Evolutionary conservation across 2,329 filamentous ascomycete species (phyloP).

Genomic region (Pestalotiopsis fici): DNA sequence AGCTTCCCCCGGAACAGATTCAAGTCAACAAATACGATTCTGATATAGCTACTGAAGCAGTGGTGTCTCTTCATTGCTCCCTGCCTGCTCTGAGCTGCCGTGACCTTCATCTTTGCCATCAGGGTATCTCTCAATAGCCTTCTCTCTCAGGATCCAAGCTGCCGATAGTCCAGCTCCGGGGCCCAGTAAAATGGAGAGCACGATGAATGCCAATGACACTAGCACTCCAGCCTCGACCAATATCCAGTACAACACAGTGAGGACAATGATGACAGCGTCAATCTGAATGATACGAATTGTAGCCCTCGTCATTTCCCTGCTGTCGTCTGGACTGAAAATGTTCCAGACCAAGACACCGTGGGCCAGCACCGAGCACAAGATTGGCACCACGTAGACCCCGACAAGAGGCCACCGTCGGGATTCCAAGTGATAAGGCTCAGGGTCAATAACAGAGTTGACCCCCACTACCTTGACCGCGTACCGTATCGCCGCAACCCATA

Average conservation of each 20-base stretch:
- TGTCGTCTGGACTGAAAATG: conserved; percentile 41
- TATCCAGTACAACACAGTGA: conserved; percentile 55
- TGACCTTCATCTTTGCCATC: background rate
- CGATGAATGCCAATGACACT: conserved; percentile 25
- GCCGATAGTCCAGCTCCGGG: conserved; percentile 37
- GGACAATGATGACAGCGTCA: conserved; percentile 43
- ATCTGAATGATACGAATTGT: conserved; percentile 47
- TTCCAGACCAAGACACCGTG: conserved; percentile 44
- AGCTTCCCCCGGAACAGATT: background rate
- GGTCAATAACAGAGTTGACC: conserved; percentile 23
- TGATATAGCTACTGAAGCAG: background rate
- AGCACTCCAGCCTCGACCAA: conserved; percentile 51
- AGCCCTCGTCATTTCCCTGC: conserved; percentile 50
- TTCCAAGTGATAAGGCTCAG: conserved; percentile 42
- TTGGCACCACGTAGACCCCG: conserved; percentile 46
- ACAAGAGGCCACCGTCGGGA: conserved; percentile 36
- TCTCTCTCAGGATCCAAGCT: conserved; percentile 22
- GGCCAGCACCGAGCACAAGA: conserved; percentile 42
- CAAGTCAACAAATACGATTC: background rate
- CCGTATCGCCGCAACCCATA: conserved; percentile 47
- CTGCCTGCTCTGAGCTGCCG: background rate
- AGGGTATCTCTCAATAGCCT: conserved; percentile 16
- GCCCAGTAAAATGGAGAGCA: conserved; percentile 28
- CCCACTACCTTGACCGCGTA: conserved; percentile 29
- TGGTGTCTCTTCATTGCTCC: conserved; percentile 9